These are phyloP conservation scores for Neohortaea acidophila DNA, from an alignment of 495 filamentous ascomycete genomes.

Conservation along the genomic window DNA sequence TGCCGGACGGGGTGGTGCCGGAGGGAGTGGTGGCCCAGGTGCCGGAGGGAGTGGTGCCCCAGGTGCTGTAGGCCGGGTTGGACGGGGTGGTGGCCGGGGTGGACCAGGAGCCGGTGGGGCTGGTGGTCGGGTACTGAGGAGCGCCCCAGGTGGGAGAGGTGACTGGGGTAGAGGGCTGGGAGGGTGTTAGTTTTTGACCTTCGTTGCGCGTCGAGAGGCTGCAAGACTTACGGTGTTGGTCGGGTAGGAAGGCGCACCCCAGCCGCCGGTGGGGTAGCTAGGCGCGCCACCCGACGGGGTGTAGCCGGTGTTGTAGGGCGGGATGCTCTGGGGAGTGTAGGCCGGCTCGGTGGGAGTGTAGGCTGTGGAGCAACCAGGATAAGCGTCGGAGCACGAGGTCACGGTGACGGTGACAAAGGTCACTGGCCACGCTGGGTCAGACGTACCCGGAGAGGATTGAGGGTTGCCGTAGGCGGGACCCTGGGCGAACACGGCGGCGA, in stretches of 20 bases:
- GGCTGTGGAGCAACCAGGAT: neutral
- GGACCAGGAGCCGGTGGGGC: neutral
- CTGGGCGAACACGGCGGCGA: neutral
- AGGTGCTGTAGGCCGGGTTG: neutral
- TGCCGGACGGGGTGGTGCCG: neutral
- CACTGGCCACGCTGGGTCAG: neutral
- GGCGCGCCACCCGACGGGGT: neutral
- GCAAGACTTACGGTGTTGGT: too few relatives aligned
- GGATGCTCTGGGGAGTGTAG: neutral
- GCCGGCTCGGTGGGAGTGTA: neutral
- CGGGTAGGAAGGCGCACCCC: too few relatives aligned
- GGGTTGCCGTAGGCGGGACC: neutral
- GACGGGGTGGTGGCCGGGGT: neutral
- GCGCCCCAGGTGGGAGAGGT: neutral
- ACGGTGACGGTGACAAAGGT: conserved; percentile 2
- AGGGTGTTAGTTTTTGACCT: neutral
- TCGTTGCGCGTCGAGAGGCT: too few relatives aligned
- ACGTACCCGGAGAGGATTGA: neutral
- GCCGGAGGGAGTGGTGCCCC: neutral
- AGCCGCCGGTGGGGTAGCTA: neutral
- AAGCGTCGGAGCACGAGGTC: neutral
- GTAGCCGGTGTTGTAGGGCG: neutral
- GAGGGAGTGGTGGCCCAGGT: neutral
- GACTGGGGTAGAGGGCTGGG: neutral
- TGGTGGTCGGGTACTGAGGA: neutral